A percentile compares a stretch with the other conserved stretches of the same genome.
Evolutionary conservation across 768 basidiomycete genomes (phyloP).

Genomic region (Crassisporium funariophilum): DNA sequence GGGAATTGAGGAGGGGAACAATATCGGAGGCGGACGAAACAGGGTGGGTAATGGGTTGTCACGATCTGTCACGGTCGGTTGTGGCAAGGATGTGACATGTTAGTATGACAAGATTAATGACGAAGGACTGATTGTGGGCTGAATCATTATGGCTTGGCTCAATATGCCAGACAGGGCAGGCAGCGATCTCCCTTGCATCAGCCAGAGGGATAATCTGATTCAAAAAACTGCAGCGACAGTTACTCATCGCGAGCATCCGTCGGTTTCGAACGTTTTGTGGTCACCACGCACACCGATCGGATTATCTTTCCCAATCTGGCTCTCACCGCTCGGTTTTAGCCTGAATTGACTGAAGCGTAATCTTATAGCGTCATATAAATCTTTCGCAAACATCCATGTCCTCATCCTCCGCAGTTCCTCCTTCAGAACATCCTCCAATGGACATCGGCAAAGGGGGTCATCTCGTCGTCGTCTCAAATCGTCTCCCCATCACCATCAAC

Average conservation of each 20-base stretch:
- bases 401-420: conserved; percentile 27
- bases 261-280: conserved; percentile 35
- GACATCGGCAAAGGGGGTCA: conserved; percentile 55
- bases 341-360: conserved; percentile 21
- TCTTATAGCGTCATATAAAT: conserved; percentile 24
- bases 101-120: conserved; percentile 5
- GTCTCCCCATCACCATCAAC: conserved; percentile 93
- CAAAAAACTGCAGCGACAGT: too few relatives aligned
- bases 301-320: conserved; percentile 39
- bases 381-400: conserved; percentile 24
- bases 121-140: conserved; percentile 8
- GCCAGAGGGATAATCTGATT: too few relatives aligned
- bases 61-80: too few relatives aligned
- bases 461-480: conserved; percentile 94
- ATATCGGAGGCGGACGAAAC: conserved; percentile 17
- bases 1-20: too few relatives aligned
- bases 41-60: conserved; percentile 10
- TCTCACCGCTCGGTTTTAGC: conserved; percentile 26
- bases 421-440: conserved; percentile 41
- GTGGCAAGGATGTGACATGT: too few relatives aligned
- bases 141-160: background rate
- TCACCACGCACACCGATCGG: conserved; percentile 25
- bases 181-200: too few relatives aligned
- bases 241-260: too few relatives aligned
- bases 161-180: conserved; percentile 3